Evolutionary conservation across 2,329 filamentous ascomycete species (phyloP).

Genomic region (Aspergillus nomiae): DNA sequence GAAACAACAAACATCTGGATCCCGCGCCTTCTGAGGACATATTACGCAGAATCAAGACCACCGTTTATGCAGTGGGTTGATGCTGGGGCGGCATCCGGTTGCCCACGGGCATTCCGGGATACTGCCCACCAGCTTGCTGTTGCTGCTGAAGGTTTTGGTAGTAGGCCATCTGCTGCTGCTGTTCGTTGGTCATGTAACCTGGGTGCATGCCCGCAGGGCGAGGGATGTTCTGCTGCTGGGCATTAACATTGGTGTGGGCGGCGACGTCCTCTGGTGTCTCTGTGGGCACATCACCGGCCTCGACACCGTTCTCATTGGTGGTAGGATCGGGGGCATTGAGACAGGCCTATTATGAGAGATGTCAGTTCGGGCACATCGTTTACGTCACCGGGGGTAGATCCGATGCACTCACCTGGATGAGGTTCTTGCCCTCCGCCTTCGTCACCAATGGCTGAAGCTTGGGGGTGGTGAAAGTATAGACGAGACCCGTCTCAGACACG

Average conservation of each 20-base stretch:
- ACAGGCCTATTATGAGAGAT: slow-evolving; percentile 71
- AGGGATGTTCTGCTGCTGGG: slow-evolving; percentile 67
- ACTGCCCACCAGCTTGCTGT: slow-evolving; percentile 67
- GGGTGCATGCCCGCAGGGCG: slow-evolving; percentile 67
- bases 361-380: neutral
- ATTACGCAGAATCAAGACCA: slow-evolving; percentile 14
- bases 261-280: slow-evolving; percentile 90
- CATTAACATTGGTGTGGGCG: slow-evolving; percentile 71
- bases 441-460: slow-evolving; percentile 98
- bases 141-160: slow-evolving; percentile 77
- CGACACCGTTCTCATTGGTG: slow-evolving; percentile 78
- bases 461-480: slow-evolving; percentile 97
- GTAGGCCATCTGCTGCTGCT: slow-evolving; percentile 78
- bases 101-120: slow-evolving; percentile 73
- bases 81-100: slow-evolving; percentile 79
- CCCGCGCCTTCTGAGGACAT: slow-evolving; percentile 25
- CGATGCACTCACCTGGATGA: slow-evolving; percentile 80
- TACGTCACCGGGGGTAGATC: neutral
- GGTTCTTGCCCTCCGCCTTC: slow-evolving; percentile 97
- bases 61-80: slow-evolving; percentile 70
- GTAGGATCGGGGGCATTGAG: slow-evolving; percentile 92
- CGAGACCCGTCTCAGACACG: slow-evolving; percentile 93
- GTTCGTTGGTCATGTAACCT: slow-evolving; percentile 68
- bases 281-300: slow-evolving; percentile 69
- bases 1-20: slow-evolving; percentile 28